phyloP scores from a whole-genome alignment of 108 stramenopile genomes.

The Aurantiochytrium sp. region DNA sequence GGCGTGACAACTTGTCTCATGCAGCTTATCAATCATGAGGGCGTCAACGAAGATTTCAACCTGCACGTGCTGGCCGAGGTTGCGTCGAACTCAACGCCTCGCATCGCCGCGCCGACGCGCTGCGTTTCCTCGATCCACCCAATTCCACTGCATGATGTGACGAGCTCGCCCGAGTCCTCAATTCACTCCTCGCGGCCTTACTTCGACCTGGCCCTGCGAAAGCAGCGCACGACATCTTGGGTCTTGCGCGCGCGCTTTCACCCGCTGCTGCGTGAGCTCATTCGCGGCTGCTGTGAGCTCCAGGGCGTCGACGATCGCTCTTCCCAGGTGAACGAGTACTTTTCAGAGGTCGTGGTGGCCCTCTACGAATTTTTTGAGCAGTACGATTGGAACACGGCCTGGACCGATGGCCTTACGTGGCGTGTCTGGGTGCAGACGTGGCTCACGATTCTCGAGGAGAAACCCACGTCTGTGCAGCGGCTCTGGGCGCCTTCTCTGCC shows the following conservation, averaged over 20 bases:
- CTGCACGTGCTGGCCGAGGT: slow-evolving; percentile 10
- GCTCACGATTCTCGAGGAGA: slow-evolving; percentile 1
- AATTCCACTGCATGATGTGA: background rate
- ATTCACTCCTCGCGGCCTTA: background rate
- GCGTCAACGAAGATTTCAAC: background rate
- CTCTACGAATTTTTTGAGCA: slow-evolving; percentile 9
- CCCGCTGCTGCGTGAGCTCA: slow-evolving; percentile 4
- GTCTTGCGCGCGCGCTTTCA: background rate
- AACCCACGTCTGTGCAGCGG: background rate
- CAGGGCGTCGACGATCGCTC: slow-evolving; percentile 7
- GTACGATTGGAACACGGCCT: slow-evolving; percentile 1
- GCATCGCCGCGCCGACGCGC: background rate
- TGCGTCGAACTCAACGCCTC: background rate
- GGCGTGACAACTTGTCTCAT: slow-evolving; percentile 7
- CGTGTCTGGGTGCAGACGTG: slow-evolving; percentile 3
- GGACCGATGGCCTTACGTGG: slow-evolving; percentile 14
- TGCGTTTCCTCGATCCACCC: slow-evolving; percentile 8
- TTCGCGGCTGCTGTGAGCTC: slow-evolving; percentile 14
- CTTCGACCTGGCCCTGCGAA: background rate
- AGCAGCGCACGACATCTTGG: background rate
- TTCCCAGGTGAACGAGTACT: background rate
- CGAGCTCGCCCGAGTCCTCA: background rate
- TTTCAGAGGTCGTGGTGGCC: background rate
- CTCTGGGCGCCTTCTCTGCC: background rate
- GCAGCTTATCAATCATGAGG: slow-evolving; percentile 8